phyloP scores from a whole-genome alignment of 345 rosid genomes.

The Cardamine chenopodiifolia region DNA sequence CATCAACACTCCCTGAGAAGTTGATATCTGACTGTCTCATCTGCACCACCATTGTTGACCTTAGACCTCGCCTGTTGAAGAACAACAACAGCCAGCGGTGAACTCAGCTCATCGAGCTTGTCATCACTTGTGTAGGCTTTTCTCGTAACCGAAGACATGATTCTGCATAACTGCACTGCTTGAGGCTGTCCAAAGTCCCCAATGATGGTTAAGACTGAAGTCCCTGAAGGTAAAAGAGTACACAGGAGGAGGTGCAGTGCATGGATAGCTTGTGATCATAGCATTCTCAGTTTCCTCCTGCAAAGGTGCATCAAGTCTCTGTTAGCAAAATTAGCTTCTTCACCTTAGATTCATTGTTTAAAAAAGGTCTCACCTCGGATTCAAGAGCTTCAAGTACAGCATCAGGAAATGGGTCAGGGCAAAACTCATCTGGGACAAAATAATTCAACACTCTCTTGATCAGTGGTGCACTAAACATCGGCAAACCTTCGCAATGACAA shows the following conservation, averaged over 20 bases:
- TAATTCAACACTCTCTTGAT: constrained; percentile 74
- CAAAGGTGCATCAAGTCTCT: constrained; percentile 27
- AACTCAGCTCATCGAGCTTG: constrained; percentile 84
- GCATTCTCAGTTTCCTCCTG: constrained; percentile 35
- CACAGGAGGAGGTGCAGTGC: constrained; percentile 57
- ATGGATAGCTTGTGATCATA: constrained; percentile 54
- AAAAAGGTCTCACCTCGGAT: constrained; percentile 59
- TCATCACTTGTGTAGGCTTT: constrained; percentile 86
- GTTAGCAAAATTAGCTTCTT: constrained; percentile 20
- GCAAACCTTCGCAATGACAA: constrained; percentile 62
- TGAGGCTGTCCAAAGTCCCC: constrained; percentile 51
- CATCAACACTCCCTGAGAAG: constrained; percentile 79
- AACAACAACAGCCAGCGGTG: constrained; percentile 64
- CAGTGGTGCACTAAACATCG: constrained; percentile 71
- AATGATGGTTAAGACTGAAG: constrained; percentile 47
- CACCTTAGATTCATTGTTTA: neutral
- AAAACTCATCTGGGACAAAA: constrained; percentile 85
- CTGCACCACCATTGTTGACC: constrained; percentile 24
- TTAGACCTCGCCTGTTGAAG: constrained; percentile 33
- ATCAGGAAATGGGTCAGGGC: constrained; percentile 86
- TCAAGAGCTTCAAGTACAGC: constrained; percentile 77
- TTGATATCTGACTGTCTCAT: constrained; percentile 56
- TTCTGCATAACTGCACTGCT: constrained; percentile 53
- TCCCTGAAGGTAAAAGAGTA: constrained; percentile 69
- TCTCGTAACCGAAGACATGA: constrained; percentile 63